These are phyloP conservation scores for Raddia distichophylla DNA, from an alignment of 176 grass and related monocot species.

Conservation along the genomic window DNA sequence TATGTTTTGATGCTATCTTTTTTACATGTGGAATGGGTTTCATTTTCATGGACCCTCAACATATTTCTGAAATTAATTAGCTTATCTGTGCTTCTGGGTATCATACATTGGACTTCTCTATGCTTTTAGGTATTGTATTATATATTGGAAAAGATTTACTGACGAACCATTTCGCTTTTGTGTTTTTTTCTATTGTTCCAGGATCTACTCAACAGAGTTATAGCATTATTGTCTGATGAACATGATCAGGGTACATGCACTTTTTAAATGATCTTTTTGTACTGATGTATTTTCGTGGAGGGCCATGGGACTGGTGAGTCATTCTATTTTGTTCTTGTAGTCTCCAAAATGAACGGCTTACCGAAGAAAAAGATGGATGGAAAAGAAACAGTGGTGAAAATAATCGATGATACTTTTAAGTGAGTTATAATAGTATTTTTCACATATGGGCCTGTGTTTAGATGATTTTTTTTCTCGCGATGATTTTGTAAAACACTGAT, in stretches of 20 bases:
- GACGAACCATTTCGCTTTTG: constrained; percentile 20
- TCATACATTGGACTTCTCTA: neutral
- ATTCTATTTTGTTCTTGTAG: constrained; percentile 44
- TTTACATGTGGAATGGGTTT: neutral
- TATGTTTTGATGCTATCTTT: neutral
- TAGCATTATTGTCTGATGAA: constrained; percentile 52
- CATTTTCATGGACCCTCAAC: constrained; percentile 1
- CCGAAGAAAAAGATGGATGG: constrained; percentile 35
- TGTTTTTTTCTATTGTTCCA: constrained; percentile 37
- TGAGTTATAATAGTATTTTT: constrained; percentile 34
- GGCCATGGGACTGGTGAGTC: neutral
- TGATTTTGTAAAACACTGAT: constrained; percentile 20
- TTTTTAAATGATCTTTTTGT: constrained; percentile 4
- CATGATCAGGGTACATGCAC: constrained; percentile 52
- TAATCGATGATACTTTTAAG: constrained; percentile 77
- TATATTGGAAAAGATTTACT: neutral
- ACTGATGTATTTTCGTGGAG: constrained; percentile 14
- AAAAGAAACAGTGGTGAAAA: constrained; percentile 58
- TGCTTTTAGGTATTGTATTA: neutral
- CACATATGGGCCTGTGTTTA: neutral
- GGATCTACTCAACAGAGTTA: constrained; percentile 70
- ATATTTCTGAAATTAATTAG: neutral
- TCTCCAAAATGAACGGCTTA: constrained; percentile 36
- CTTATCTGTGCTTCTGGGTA: too few species aligned
- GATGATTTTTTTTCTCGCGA: constrained; percentile 21